These are phyloP conservation scores for Boletus vinaceobasis DNA, from an alignment of 768 basidiomycete genomes.

Conservation along the genomic window DNA sequence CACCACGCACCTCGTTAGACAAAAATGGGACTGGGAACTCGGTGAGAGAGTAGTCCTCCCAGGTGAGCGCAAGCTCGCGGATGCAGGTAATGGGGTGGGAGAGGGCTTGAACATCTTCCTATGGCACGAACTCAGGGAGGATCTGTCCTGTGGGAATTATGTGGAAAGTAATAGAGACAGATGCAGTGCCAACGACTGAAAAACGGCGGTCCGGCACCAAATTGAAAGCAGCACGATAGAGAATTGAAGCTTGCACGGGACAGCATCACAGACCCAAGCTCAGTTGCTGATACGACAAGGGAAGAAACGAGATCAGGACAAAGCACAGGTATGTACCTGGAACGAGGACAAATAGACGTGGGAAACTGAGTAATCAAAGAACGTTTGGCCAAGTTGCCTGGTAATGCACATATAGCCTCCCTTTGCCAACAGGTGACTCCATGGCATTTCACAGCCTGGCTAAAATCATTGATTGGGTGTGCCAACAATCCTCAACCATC, in stretches of 20 bases:
- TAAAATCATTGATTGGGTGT: too few species aligned
- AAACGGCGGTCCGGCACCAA: not conserved
- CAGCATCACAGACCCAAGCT: not conserved
- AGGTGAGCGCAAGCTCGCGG: conserved; percentile 27
- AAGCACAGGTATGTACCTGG: too few species aligned
- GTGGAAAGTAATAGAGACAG: not conserved
- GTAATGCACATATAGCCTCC: too few species aligned
- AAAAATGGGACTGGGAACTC: conserved; percentile 31
- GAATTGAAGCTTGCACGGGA: not conserved
- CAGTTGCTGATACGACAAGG: conserved; percentile 2
- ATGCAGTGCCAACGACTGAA: not conserved
- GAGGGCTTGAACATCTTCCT: conserved; percentile 21
- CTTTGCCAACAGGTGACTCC: too few species aligned
- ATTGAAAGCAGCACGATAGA: not conserved
- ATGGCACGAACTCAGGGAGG: conserved; percentile 20
- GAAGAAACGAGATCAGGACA: conserved; percentile 8
- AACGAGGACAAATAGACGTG: not conserved
- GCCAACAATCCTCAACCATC: not conserved
- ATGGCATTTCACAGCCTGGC: too few species aligned
- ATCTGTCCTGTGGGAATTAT: conserved; percentile 8
- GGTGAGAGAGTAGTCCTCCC: conserved; percentile 33
- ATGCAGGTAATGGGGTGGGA: conserved; percentile 15
- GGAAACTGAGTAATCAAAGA: not conserved
- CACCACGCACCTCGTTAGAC: conserved; percentile 27
- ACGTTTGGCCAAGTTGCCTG: not conserved